These are phyloP conservation scores for Cutaneotrichosporon mucoides DNA, from an alignment of 1,284 basidiomycete genomes.

Conservation along the genomic window DNA sequence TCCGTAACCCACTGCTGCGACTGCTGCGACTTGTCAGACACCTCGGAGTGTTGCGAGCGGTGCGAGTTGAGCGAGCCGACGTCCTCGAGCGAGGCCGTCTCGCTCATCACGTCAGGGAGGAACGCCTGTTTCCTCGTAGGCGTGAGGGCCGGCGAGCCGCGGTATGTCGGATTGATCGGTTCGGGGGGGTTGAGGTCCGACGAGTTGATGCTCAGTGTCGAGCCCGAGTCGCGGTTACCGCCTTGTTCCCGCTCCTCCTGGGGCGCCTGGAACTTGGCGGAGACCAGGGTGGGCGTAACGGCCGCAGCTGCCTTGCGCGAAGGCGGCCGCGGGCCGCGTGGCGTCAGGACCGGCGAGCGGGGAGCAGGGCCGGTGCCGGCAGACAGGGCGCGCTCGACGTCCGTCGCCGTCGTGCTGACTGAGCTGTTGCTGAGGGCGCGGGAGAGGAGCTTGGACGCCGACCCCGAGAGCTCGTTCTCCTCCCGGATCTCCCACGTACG, in stretches of 20 bases:
- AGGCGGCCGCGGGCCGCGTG: constrained; percentile 6
- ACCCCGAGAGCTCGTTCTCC: constrained; percentile 1
- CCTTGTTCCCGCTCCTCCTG: neutral
- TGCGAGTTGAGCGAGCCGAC: neutral
- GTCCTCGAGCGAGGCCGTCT: neutral
- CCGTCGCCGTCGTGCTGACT: constrained; percentile 26
- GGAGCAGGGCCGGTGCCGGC: neutral
- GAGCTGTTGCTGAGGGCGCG: constrained; percentile 14
- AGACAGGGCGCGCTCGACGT: constrained; percentile 25
- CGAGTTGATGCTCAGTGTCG: neutral
- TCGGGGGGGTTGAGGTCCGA: neutral
- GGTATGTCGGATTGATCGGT: neutral
- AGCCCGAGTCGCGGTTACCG: neutral
- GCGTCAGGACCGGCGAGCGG: constrained; percentile 1
- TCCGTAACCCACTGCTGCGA: too few species aligned
- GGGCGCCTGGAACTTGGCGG: too few species aligned
- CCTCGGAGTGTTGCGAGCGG: neutral
- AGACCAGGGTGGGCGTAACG: too few species aligned
- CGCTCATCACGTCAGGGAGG: neutral
- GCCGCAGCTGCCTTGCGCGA: neutral
- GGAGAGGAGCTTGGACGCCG: constrained; percentile 2
- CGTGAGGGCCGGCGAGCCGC: neutral
- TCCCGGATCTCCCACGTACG: neutral
- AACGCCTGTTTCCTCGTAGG: neutral
- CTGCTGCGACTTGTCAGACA: too few species aligned